phyloP scores from a whole-genome alignment of 148 eudicot species.

The Chenopodium berlandieri region DNA sequence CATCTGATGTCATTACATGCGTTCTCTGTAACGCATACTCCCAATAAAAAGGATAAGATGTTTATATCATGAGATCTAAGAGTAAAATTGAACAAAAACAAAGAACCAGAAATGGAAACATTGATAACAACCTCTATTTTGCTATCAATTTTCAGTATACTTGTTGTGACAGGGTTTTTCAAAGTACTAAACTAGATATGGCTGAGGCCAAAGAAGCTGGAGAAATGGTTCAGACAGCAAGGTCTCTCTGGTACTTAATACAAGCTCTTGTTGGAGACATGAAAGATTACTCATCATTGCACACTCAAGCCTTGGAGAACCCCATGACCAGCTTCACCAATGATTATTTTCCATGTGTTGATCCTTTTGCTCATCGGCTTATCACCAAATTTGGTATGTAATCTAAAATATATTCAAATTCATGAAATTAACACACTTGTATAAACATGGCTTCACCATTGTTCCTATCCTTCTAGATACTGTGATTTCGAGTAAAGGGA shows the following conservation, averaged over 20 bases:
- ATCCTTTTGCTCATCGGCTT: conserved; percentile 14
- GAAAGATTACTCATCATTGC: conserved; percentile 17
- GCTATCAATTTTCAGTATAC: background rate
- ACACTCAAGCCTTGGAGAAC: conserved; percentile 10
- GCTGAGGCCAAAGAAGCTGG: conserved; percentile 25
- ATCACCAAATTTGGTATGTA: conserved; percentile 15
- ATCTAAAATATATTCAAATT: background rate
- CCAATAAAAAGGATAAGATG: background rate
- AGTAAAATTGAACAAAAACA: background rate
- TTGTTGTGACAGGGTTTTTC: background rate
- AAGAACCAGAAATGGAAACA: conserved; percentile 1
- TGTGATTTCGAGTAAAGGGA: too few species aligned
- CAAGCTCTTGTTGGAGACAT: conserved; percentile 26
- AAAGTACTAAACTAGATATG: conserved; percentile 28
- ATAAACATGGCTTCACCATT: too few species aligned
- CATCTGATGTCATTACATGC: background rate
- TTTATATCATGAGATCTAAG: background rate
- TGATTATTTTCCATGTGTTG: conserved; percentile 17
- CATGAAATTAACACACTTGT: background rate
- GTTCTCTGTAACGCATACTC: background rate
- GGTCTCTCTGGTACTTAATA: conserved; percentile 30
- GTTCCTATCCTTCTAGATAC: too few species aligned
- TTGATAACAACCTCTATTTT: conserved; percentile 11
- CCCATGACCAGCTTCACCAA: conserved; percentile 22
- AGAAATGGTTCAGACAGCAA: conserved; percentile 24